Base-by-base conservation (phyloP, 768 basidiomycete species). In the Sutorius australiensis region DNA sequence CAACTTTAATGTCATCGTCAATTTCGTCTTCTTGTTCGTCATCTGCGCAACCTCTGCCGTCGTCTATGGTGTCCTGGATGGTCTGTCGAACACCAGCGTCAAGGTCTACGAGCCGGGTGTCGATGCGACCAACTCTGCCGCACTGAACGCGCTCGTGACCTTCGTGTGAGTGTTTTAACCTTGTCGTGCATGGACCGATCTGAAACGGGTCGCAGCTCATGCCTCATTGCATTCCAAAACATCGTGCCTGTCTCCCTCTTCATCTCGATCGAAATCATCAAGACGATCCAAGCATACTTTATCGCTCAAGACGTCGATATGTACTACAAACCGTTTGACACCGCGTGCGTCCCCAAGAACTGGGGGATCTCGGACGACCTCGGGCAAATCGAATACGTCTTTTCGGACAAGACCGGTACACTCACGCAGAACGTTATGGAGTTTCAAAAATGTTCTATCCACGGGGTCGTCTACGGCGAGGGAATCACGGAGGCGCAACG, bases 311-410 rank as follows among this genome's bases (percentile, higher is more conserved):
- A 98, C 66, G 63, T 93, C 59, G 95, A 98, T 69, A 95, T 98
- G 92, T 97, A 92, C 75, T 97, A 97, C 73, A 75, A 80, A 53
- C 83, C 87, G 34, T 86, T 87, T 67, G 85, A 97, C 65, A 86
- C 90, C 2, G 75, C 92, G 0, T 98, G 95, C 62, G 84, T 93
- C 4, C 95, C 95, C 27, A 98, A 98, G 70, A 95, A 92, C 6
- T 98, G 95, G 95, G 95, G 95, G 67, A 95, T 98, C 62, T 97
- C 93, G 3, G 95, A 98, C 67, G 95, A 98, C 72, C 83, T 99
- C 2, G 95, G 95, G 24, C 95, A 98, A 74, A 98, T 98, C 70
- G 95, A 98, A 75, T 99, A 95, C 69, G 77, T 88, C 65, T 88
- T 88, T 66, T 93, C 89, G 10, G 92, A 95, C 79, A 95, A 95